These are phyloP conservation scores for Suillus alpinus DNA, from an alignment of 768 basidiomycete genomes.

Conservation along the genomic window DNA sequence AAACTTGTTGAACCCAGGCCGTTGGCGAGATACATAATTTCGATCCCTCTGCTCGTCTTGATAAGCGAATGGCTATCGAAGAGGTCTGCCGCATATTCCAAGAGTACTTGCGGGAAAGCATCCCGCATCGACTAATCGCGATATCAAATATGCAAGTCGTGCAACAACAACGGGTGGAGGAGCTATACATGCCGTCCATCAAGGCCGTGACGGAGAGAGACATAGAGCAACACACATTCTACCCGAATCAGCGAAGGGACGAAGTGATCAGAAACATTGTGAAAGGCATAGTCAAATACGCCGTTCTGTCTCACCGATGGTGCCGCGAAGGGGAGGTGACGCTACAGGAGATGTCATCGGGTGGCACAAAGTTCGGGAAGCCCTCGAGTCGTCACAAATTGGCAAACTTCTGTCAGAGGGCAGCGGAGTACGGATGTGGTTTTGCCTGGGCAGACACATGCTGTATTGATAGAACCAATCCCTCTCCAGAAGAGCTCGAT, in stretches of 20 bases:
- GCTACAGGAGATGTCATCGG: conserved; percentile 8
- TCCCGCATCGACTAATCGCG: conserved; percentile 18
- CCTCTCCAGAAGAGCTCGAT: neutral
- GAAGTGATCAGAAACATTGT: conserved; percentile 21
- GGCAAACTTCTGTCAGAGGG: conserved; percentile 8
- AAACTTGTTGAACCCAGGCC: neutral
- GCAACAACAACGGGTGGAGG: conserved; percentile 3
- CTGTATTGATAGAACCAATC: conserved; percentile 10
- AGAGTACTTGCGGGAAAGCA: conserved; percentile 7
- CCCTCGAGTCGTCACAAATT: conserved; percentile 15
- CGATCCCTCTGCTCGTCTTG: neutral
- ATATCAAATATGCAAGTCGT: conserved; percentile 14
- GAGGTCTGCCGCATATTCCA: conserved; percentile 17
- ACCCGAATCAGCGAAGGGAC: conserved; percentile 21
- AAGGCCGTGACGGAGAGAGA: conserved; percentile 18
- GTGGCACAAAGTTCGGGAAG: neutral
- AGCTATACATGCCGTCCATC: conserved; percentile 9
- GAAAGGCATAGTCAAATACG: conserved; percentile 20
- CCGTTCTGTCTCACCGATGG: conserved; percentile 16
- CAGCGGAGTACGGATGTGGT: conserved; percentile 14
- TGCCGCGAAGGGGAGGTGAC: conserved; percentile 3
- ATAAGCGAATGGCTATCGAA: conserved; percentile 11
- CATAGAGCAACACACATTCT: conserved; percentile 19
- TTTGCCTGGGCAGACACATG: conserved; percentile 19
- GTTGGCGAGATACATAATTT: too few species aligned